Evolutionary conservation across 2,329 filamentous ascomycete species (phyloP).

Genomic region (Teratosphaeria epicoccoides): DNA sequence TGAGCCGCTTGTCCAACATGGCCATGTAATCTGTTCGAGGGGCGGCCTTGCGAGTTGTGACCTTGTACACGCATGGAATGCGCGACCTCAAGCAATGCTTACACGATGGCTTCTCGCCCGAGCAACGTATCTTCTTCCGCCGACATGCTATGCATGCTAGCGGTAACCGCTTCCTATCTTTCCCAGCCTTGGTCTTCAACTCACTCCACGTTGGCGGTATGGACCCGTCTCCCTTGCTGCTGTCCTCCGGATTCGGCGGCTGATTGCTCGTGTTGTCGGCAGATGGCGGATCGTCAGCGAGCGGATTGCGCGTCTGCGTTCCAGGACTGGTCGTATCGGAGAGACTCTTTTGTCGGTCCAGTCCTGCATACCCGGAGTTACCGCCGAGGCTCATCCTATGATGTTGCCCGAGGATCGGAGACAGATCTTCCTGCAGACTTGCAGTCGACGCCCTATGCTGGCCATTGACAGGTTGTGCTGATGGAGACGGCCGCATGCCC

Average conservation of each 20-base stretch:
- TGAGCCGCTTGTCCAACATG: constrained; percentile 91
- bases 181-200: constrained; percentile 61
- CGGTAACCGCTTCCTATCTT: constrained; percentile 85
- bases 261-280: constrained; percentile 5
- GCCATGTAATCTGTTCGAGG: constrained; percentile 98
- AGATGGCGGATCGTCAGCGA: constrained; percentile 5
- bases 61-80: constrained; percentile 95
- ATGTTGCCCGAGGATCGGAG: constrained; percentile 11
- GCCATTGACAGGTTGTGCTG: constrained; percentile 2
- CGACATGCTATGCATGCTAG: constrained; percentile 92
- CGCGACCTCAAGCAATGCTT: constrained; percentile 89
- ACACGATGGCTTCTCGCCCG: constrained; percentile 93
- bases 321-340: constrained; percentile 23
- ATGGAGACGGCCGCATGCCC: constrained; percentile 9
- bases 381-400: constrained; percentile 24
- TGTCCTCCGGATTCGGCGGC: constrained; percentile 3
- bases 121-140: constrained; percentile 95
- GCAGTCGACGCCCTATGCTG: constrained; percentile 2
- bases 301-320: not conserved
- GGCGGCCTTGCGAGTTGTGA: constrained; percentile 85
- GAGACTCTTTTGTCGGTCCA: constrained; percentile 17
- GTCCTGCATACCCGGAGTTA: constrained; percentile 13
- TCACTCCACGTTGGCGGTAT: constrained; percentile 38
- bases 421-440: constrained; percentile 10
- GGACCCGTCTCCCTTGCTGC: not conserved